These are phyloP conservation scores for Buddleja alternifolia DNA, from an alignment of 257 asterid genomes.

Conservation along the genomic window DNA sequence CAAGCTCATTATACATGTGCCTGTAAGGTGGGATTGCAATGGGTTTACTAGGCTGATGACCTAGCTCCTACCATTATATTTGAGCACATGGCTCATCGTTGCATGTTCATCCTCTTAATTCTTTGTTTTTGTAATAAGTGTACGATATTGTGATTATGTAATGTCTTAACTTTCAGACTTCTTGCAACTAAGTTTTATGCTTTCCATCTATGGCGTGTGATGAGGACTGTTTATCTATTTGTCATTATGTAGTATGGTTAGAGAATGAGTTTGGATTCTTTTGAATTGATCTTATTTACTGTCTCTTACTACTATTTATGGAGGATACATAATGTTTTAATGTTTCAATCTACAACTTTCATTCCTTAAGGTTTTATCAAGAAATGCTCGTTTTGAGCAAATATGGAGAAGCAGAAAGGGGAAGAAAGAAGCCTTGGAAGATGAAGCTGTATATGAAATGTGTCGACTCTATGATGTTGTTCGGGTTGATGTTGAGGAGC, in stretches of 20 bases:
- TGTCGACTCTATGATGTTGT: slow-evolving; percentile 82
- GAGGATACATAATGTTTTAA: slow-evolving; percentile 7
- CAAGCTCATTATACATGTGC: slow-evolving; percentile 1
- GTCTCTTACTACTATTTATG: slow-evolving; percentile 3
- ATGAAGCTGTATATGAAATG: slow-evolving; percentile 56
- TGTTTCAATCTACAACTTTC: slow-evolving; percentile 14
- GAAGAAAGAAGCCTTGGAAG: slow-evolving; percentile 44
- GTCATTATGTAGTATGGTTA: not conserved
- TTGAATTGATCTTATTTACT: not conserved
- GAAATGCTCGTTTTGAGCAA: slow-evolving; percentile 93
- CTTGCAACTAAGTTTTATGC: not conserved
- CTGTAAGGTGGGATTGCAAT: slow-evolving; percentile 5
- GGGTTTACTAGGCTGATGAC: slow-evolving; percentile 16
- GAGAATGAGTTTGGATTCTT: not conserved
- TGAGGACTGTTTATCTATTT: not conserved
- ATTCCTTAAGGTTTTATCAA: slow-evolving; percentile 54
- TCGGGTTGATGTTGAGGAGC: slow-evolving; percentile 77
- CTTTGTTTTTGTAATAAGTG: not conserved
- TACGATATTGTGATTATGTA: not conserved
- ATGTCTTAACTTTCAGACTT: slow-evolving; percentile 4
- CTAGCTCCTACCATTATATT: slow-evolving; percentile 4
- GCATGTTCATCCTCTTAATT: slow-evolving; percentile 11
- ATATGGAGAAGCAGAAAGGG: slow-evolving; percentile 92
- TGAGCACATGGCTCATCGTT: not conserved
- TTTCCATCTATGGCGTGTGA: not conserved